These are phyloP conservation scores for Neonothopanus nambi DNA, from an alignment of 1,284 basidiomycete genomes.

Conservation along the genomic window DNA sequence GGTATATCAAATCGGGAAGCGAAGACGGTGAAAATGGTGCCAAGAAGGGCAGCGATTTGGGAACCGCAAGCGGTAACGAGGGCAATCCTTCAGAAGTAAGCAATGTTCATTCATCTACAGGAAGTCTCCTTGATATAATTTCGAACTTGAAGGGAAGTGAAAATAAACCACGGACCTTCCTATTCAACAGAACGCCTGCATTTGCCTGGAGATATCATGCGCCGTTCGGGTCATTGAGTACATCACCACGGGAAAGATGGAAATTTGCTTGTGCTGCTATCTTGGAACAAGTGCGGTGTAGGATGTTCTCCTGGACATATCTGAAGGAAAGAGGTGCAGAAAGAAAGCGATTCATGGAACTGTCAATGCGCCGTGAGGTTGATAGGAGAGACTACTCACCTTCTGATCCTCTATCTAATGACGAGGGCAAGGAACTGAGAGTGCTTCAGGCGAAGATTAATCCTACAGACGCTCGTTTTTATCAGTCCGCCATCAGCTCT, in stretches of 20 bases:
- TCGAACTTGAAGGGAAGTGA: too few species aligned
- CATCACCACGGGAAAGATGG: neutral
- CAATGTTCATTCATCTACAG: too few species aligned
- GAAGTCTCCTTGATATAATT: too few species aligned
- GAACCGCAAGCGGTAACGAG: neutral
- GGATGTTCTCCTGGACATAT: neutral
- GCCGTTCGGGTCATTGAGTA: neutral
- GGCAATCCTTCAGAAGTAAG: too few species aligned
- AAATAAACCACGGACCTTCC: conserved; percentile 12
- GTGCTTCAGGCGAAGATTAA: neutral
- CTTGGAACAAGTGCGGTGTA: neutral
- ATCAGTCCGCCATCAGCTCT: neutral
- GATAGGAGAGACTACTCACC: neutral
- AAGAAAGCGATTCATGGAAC: conserved; percentile 4
- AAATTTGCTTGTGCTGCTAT: conserved; percentile 1
- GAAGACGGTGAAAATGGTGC: neutral
- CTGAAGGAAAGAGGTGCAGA: neutral
- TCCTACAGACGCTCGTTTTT: conserved; percentile 6
- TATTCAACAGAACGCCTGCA: conserved; percentile 21
- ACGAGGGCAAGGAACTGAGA: neutral
- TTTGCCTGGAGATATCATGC: conserved; percentile 5
- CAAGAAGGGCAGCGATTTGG: too few species aligned
- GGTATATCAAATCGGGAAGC: neutral
- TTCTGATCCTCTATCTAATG: neutral
- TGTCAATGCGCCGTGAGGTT: neutral